A percentile compares a stretch with the other conserved stretches of the same genome.
These are phyloP conservation scores for Forsythia viridissima DNA, from an alignment of 257 asterid genomes.

Conservation along the genomic window DNA sequence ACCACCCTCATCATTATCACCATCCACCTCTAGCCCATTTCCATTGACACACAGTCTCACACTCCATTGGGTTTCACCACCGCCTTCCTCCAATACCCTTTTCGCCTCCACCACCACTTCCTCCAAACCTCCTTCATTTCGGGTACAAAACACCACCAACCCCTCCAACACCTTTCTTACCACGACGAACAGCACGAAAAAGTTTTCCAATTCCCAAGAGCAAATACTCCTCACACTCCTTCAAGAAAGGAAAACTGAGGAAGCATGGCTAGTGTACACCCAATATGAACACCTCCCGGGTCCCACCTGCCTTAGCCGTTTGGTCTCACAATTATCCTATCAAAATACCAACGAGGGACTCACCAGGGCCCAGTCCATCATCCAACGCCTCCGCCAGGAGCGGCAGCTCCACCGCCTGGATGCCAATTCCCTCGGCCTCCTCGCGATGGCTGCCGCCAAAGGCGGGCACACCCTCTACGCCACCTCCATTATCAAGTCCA, in stretches of 20 bases:
- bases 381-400: conserved; percentile 79
- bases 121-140: conserved; percentile 39
- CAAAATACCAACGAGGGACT: conserved; percentile 63
- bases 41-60: conserved; percentile 34
- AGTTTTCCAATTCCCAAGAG: conserved; percentile 42
- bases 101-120: conserved; percentile 32
- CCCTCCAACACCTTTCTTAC: conserved; percentile 30
- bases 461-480: conserved; percentile 88
- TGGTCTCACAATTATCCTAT: conserved; percentile 76
- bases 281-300: conserved; percentile 60
- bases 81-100: conserved; percentile 31
- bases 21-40: conserved; percentile 23
- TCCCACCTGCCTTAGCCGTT: conserved; percentile 88
- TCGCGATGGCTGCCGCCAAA: conserved; percentile 89
- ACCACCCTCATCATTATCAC: conserved; percentile 5
- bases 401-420: conserved; percentile 89
- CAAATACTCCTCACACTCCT: conserved; percentile 63
- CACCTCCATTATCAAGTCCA: conserved; percentile 74
- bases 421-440: conserved; percentile 89
- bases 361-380: conserved; percentile 73
- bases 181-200: conserved; percentile 26
- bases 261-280: conserved; percentile 74
- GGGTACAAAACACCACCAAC: conserved; percentile 39
- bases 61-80: conserved; percentile 43
- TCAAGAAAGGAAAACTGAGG: conserved; percentile 77